phyloP scores from a whole-genome alignment of 805 yeast species.

The Wickerhamomyces canadensis region DNA sequence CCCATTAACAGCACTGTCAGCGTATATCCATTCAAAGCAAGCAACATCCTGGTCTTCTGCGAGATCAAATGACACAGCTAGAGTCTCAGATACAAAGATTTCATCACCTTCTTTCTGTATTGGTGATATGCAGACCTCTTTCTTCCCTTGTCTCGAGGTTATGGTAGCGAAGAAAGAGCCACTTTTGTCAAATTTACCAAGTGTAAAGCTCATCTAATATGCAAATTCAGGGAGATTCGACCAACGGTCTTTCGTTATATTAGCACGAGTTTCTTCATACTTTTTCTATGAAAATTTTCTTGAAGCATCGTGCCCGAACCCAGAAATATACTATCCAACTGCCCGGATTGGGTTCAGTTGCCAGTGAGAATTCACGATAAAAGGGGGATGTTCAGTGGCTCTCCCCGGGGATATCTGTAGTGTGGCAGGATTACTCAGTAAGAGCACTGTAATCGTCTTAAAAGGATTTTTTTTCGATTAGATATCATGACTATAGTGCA shows the following conservation, averaged over 20 bases:
- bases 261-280: background rate
- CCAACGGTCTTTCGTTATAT: no score
- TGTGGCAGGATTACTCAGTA: no score
- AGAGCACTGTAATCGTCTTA: no score
- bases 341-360: background rate
- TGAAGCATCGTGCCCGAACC: background rate
- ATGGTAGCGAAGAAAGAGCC: constrained; percentile 33
- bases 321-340: background rate
- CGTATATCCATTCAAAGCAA: constrained; percentile 31
- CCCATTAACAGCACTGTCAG: constrained; percentile 10
- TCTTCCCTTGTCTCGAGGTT: constrained; percentile 38
- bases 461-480: no score
- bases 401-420: no score
- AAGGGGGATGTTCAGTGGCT: no score
- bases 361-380: no score
- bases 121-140: constrained; percentile 39
- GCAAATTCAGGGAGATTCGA: no score
- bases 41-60: constrained; percentile 33
- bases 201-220: constrained; percentile 3
- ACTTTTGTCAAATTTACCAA: constrained; percentile 24
- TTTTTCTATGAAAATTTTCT: background rate
- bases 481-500: background rate
- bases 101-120: constrained; percentile 17
- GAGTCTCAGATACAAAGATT: constrained; percentile 14
- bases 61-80: constrained; percentile 33